Percentiles rank a stretch among this genome's conserved stretches.
These are phyloP conservation scores for Penicillium capsulatum DNA, from an alignment of 2,329 filamentous ascomycete genomes.

Conservation along the genomic window DNA sequence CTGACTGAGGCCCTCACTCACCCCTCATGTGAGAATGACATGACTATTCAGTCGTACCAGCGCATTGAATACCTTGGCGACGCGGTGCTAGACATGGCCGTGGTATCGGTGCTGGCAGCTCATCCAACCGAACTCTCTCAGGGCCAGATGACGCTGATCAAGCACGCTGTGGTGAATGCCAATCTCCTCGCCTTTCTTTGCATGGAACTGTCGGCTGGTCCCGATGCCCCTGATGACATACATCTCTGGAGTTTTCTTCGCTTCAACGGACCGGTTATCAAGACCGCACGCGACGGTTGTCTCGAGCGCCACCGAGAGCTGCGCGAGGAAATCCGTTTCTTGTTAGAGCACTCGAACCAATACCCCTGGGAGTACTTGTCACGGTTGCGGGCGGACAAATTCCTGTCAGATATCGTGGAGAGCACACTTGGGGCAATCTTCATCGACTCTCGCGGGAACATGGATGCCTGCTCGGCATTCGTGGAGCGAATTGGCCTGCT, in stretches of 20 bases:
- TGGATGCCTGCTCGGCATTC: conserved; percentile 58
- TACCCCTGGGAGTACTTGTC: conserved; percentile 78
- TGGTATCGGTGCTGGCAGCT: conserved; percentile 50
- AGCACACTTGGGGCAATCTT: conserved; percentile 76
- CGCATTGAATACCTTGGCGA: conserved; percentile 87
- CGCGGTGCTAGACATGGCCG: conserved; percentile 72
- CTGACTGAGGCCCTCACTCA: conserved; percentile 80
- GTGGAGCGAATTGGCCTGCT: conserved; percentile 63
- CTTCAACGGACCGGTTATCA: conserved; percentile 15
- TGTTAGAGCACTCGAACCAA: conserved; percentile 47
- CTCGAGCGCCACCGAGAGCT: conserved; percentile 47
- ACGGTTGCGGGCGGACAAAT: conserved; percentile 65
- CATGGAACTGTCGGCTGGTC: conserved; percentile 47
- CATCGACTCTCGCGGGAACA: conserved; percentile 65
- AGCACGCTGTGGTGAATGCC: conserved; percentile 72
- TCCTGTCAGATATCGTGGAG: conserved; percentile 81
- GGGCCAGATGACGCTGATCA: conserved; percentile 68
- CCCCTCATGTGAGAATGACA: conserved; percentile 54
- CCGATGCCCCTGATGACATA: conserved; percentile 22
- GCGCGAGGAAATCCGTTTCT: conserved; percentile 47
- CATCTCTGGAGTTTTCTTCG: conserved; percentile 69
- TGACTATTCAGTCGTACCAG: conserved; percentile 58
- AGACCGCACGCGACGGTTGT: conserved; percentile 14
- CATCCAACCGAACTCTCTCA: conserved; percentile 44
- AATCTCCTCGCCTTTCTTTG: conserved; percentile 74